Base-by-base conservation (phyloP, 2,329 filamentous ascomycete genomes). In the Aureobasidium subglaciale region DNA sequence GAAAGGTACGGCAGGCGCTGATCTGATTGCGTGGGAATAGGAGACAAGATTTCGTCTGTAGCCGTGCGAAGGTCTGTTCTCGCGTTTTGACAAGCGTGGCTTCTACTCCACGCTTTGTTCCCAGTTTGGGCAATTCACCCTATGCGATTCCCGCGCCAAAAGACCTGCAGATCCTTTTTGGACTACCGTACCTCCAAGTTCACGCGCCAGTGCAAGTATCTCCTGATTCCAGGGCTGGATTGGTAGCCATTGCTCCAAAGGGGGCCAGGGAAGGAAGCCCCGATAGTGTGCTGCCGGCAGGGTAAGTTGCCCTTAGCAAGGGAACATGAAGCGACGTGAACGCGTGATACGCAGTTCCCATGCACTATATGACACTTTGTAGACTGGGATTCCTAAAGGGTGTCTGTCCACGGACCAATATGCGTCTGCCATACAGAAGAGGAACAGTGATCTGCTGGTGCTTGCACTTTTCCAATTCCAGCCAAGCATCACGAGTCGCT, bases 191-290 rank as follows among this genome's bases (percentile, higher is more conserved):
- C 45, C 20, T 38, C 22, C 10, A 18, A 15, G 10, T 25, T 50
- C 24, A 3, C 46, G 46, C 46, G 22, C 46, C 32, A 37, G 10
- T 11, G 46, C 46, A 50, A 50, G 46, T 29, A 29, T 50, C 46
- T 50, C 46, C 46, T 50, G 46, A 50, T 29, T 15, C 9, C 32
- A 37, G 11, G 32, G 29, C 46, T 18, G 32, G 20, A 37, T 13
- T 9, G 18, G 2, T 20, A 38, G 22, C 24, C n/a, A 20, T 32
- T 22, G 46, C 18, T 29, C 24, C 10, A 16, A 38, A 22, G 34
- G 45, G 46, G 20, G 15, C 15, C n/a, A 4, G 45, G 29, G 20
- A 29, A 20, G 30, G 11, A 25, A 30, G 30, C 34, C 35, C 45
- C 45, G 45, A 30, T 27, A 48, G 20, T 48, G 45, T 22, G 20